phyloP scores from a whole-genome alignment of 208 protist genomes.

The Leishmania turanica region DNA sequence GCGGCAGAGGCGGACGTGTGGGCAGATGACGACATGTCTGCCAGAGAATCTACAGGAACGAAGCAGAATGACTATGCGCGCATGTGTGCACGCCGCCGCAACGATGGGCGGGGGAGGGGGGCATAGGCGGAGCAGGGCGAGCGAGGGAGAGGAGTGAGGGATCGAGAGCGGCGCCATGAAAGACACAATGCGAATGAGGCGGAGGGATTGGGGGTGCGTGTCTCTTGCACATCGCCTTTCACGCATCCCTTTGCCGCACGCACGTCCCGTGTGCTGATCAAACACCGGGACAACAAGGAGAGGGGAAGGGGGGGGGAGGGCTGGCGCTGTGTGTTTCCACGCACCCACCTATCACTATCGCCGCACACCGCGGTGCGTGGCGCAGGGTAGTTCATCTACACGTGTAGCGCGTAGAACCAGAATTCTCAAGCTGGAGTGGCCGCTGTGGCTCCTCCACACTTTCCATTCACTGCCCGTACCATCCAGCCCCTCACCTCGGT shows the following conservation, averaged over 20 bases:
- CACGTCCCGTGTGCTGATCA: background rate
- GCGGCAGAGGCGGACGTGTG: constrained; percentile 24
- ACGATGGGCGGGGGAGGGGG: background rate
- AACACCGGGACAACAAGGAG: background rate
- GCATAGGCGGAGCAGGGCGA: background rate
- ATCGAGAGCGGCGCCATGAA: background rate
- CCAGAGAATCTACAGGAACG: background rate
- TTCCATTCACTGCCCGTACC: background rate
- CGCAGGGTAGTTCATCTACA: background rate
- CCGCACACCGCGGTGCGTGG: background rate
- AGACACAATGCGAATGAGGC: background rate
- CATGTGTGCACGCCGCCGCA: background rate
- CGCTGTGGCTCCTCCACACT: background rate
- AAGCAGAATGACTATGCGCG: background rate
- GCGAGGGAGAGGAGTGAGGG: no score
- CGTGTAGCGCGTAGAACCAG: background rate
- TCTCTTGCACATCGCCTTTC: background rate
- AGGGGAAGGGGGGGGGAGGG: background rate
- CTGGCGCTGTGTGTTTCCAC: background rate
- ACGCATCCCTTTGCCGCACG: background rate
- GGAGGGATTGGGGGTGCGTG: background rate
- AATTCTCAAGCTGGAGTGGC: background rate
- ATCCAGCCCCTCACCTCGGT: background rate
- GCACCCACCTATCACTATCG: background rate
- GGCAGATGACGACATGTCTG: constrained; percentile 15